Evolutionary conservation across 2,329 filamentous ascomycete genomes (phyloP), one percentile per base, ranked within the genome.

Genomic region (Clonostachys rosea): DNA sequence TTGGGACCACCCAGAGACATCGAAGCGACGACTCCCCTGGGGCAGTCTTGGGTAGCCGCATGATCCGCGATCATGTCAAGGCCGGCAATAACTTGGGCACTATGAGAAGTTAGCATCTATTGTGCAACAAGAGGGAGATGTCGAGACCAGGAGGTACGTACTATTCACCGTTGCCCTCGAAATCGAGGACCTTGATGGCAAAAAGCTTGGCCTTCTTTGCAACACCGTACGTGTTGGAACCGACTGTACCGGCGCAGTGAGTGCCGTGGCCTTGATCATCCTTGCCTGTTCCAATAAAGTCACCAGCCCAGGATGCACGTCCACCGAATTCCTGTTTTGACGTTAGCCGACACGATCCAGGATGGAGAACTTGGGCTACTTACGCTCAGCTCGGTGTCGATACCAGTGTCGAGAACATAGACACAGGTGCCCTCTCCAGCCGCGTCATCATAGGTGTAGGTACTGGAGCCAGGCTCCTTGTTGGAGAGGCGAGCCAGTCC

Each of bases 1-100:
- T 56, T 59, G 33, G 56, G 47, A 3, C 74, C 75, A 12, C 77
- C 78, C 3, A 83, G 69, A 17, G 75, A 80, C 74, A 83, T 74
- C 64, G 70, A 77, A 49, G 79, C 69, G 16, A 81, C 76, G n/a
- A 75, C 62, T 14, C 66, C 66, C 20, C 48, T 56, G 37, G 61
- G 57, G 20, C 72, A 71, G 40, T 61, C 61, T 49, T 65, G 65
- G n/a, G 48, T 59, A 43, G 54, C 39, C 16, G 63, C 56, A 52
- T 73, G 67, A 40, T 54, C 49, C 47, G 60, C 56, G n/a, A 71
- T 69, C 39, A 59, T 72, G 58, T 73, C 67, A 51, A 73, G 70
- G 51, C 69, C 70, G 24, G 68, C 68, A 45, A 74, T 63, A 54
- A 74, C 66, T 48, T 58, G 65, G 10, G 69, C 68, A 55, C 65